These are phyloP conservation scores for Dacryopinax primogenitus DNA, from an alignment of 768 basidiomycete species.

Conservation along the genomic window DNA sequence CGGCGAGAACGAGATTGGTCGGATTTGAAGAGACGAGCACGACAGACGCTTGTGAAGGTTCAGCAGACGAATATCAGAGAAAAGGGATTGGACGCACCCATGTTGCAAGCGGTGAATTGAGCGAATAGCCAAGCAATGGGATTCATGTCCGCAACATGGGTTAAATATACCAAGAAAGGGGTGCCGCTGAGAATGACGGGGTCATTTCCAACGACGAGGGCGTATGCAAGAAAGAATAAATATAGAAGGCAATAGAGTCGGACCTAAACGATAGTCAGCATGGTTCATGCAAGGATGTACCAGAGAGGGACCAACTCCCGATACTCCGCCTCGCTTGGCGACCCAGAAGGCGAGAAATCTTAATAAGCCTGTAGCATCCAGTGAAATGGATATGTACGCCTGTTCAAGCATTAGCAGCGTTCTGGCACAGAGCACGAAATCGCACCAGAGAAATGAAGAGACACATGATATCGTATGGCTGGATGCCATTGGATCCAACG, in stretches of 20 bases:
- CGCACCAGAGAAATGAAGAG: conserved; percentile 70
- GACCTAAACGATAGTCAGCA: conserved; percentile 38
- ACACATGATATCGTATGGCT: conserved; percentile 86
- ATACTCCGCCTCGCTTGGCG: conserved; percentile 54
- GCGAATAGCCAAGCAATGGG: conserved; percentile 33
- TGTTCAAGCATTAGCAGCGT: conserved; percentile 9
- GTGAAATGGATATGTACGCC: conserved; percentile 80
- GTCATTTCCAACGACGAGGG: conserved; percentile 81
- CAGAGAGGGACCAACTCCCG: background rate
- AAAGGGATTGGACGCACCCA: conserved; percentile 13
- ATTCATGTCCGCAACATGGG: conserved; percentile 41
- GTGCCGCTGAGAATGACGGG: conserved; percentile 88
- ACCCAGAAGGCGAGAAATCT: conserved; percentile 83
- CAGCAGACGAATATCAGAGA: conserved; percentile 40
- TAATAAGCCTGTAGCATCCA: conserved; percentile 80
- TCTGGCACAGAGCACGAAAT: background rate
- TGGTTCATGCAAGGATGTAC: background rate
- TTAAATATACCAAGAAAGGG: conserved; percentile 80
- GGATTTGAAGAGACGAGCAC: conserved; percentile 75
- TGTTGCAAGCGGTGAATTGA: conserved; percentile 31
- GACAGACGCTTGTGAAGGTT: conserved; percentile 49
- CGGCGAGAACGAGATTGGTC: conserved; percentile 86
- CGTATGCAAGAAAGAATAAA: conserved; percentile 61
- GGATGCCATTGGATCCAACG: conserved; percentile 61
- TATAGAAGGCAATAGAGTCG: conserved; percentile 72